These are phyloP conservation scores for Aspergillus fischeri DNA, from an alignment of 2,329 filamentous ascomycete species.

Conservation along the genomic window DNA sequence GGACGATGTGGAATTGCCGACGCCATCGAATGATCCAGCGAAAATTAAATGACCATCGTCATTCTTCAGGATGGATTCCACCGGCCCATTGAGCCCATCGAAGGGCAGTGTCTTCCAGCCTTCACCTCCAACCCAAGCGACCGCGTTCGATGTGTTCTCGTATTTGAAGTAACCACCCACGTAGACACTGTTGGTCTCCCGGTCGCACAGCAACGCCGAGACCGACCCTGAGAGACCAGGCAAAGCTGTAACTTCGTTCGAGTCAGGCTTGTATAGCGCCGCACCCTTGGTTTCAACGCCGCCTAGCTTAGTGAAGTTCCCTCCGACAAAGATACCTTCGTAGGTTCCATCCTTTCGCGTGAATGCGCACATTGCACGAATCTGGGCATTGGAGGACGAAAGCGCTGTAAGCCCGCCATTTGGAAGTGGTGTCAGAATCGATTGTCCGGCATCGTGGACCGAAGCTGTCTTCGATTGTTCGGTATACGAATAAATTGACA, in stretches of 20 bases:
- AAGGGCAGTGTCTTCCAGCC: slow-evolving; percentile 82
- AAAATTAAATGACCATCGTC: slow-evolving; percentile 84
- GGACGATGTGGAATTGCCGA: slow-evolving; percentile 67
- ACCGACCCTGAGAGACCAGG: slow-evolving; percentile 80
- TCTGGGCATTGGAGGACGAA: slow-evolving; percentile 74
- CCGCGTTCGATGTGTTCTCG: slow-evolving; percentile 80
- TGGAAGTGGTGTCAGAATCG: slow-evolving; percentile 75
- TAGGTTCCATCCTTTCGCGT: slow-evolving; percentile 61
- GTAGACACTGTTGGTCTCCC: slow-evolving; percentile 73
- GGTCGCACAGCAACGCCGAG: slow-evolving; percentile 76
- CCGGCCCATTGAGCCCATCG: slow-evolving; percentile 88
- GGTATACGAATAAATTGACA: slow-evolving; percentile 82
- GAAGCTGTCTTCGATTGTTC: slow-evolving; percentile 64
- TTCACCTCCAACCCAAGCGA: slow-evolving; percentile 67
- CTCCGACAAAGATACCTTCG: slow-evolving; percentile 76
- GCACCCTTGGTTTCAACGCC: slow-evolving; percentile 71
- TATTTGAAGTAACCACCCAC: slow-evolving; percentile 82
- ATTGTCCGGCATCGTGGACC: slow-evolving; percentile 72
- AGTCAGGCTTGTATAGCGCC: slow-evolving; percentile 74
- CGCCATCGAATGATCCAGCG: slow-evolving; percentile 80
- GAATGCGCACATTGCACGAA: slow-evolving; percentile 83
- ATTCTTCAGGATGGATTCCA: slow-evolving; percentile 77
- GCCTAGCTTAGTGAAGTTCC: slow-evolving; percentile 91
- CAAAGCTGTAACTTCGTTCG: slow-evolving; percentile 66
- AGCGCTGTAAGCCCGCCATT: slow-evolving; percentile 78